A percentile compares a stretch with the other conserved stretches of the same genome.
Evolutionary conservation across 1,284 basidiomycete species (phyloP).

Genomic region (Ceratobasidium sp.): DNA sequence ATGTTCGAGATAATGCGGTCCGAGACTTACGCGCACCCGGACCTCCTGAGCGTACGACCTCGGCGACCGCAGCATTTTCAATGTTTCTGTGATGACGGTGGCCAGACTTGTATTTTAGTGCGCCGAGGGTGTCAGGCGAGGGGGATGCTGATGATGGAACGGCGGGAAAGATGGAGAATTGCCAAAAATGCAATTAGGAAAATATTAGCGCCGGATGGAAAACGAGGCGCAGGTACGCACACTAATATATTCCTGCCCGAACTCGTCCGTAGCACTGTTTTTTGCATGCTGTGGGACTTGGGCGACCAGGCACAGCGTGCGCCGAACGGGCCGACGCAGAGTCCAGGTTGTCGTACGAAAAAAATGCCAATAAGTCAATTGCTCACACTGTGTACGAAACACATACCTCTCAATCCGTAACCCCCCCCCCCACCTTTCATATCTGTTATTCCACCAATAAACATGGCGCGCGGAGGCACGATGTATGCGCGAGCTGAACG

Average conservation of each 20-base stretch:
- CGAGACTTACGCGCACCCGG: not conserved
- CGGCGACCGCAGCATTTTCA: too few species aligned
- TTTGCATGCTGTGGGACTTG: not conserved
- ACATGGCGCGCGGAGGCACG: not conserved
- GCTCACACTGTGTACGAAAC: too few species aligned
- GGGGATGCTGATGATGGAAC: not conserved
- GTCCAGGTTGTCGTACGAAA: too few species aligned
- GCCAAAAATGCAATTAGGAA: not conserved
- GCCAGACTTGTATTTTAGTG: not conserved
- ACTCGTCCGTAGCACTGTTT: not conserved
- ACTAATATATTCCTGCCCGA: too few species aligned
- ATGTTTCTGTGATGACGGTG: too few species aligned
- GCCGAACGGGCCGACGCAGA: too few species aligned
- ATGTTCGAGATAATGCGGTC: not conserved
- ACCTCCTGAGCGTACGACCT: too few species aligned
- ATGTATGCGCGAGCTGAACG: constrained; percentile 13
- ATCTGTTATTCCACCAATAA: not conserved
- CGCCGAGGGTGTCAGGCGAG: not conserved
- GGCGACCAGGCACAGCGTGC: not conserved
- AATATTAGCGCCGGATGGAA: not conserved
- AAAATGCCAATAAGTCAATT: too few species aligned
- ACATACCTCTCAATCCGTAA: too few species aligned
- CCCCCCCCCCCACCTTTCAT: too few species aligned
- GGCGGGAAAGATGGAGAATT: not conserved
- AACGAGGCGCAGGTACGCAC: not conserved